phyloP scores from a whole-genome alignment of 768 basidiomycete genomes.

The Boletales sp. region DNA sequence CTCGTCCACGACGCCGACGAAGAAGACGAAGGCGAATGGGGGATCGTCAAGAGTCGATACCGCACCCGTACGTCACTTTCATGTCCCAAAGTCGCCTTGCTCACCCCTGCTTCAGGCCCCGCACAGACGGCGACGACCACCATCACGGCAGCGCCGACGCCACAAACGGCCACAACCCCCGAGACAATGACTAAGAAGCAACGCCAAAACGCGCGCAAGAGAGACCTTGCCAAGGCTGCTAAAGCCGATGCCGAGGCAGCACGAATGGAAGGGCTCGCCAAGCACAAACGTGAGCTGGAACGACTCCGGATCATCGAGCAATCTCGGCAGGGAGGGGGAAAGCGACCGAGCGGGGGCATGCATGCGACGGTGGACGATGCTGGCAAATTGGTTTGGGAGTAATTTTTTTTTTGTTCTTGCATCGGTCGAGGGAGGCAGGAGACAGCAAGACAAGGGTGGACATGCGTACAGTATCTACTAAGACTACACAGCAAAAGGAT shows the following conservation, averaged over 20 bases:
- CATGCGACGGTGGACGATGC: constrained; percentile 52
- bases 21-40: constrained; percentile 77
- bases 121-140: constrained; percentile 9
- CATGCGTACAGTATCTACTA: constrained; percentile 22
- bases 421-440: constrained; percentile 4
- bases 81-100: too few species aligned
- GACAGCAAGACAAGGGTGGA: not conserved
- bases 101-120: constrained; percentile 8
- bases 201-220: constrained; percentile 60
- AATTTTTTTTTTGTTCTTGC: not conserved
- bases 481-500: constrained; percentile 9
- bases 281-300: constrained; percentile 62
- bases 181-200: constrained; percentile 63
- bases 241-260: constrained; percentile 54
- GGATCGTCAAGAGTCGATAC: constrained; percentile 59
- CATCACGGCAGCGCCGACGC: constrained; percentile 6
- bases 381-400: constrained; percentile 60
- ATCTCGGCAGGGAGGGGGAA: constrained; percentile 24
- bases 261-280: constrained; percentile 47
- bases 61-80: constrained; percentile 37
- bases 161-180: constrained; percentile 31
- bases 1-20: constrained; percentile 58
- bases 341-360: constrained; percentile 52
- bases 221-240: constrained; percentile 54
- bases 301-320: constrained; percentile 47